Base-by-base conservation (phyloP, 805 yeast genomes). In the Torulaspora delbrueckii region DNA sequence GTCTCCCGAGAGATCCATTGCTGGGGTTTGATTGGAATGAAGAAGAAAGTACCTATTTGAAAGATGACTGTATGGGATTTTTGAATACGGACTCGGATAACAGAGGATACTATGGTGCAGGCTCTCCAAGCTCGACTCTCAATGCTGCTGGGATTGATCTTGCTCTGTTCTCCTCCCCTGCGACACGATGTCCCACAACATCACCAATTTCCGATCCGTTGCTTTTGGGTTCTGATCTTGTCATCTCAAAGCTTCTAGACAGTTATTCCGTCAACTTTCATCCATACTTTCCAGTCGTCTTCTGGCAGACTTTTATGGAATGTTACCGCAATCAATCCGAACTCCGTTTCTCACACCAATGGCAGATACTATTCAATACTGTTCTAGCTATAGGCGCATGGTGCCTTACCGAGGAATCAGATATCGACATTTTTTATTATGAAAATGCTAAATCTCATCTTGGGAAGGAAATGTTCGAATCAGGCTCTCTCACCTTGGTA, bases 341-440 rank as follows among this genome's bases (percentile, higher is more conserved):
- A 8, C 18, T 30, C 9, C 33, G 33, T 8, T 62, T 73, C 37
- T 69, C 71, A 36, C 70, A 68, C 33, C 55, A 57, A 28, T 79
- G 82, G 80, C 75, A 75, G 50, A 68, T 80, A 18, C 55, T 83
- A 26, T 60, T 78, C 35, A 76, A 81, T 55, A 72, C 82, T 0
- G 78, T 82, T 0, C 59, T 81, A 23, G 84, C 85, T 0, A 63
- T 83, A 13, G 89, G 88, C n/a, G 75, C 85, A 19, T 82, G 85
- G 83, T 79, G 84, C 58, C 51, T 74, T 8, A 72, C 76, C 53
- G 82, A 82, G 10, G 83, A 79, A 50, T 60, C 60, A 5, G 71
- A 70, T 44, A 67, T 74, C 34, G 86, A 82, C 56, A 50, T 79
- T 28, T 67, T 74, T 37, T 82, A 80, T 50, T 83, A 79, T 55